Percentiles rank a stretch among this genome's conserved stretches.
Evolutionary conservation across 257 asterid genomes (phyloP).

Genomic region (Lycium ferocissimum): DNA sequence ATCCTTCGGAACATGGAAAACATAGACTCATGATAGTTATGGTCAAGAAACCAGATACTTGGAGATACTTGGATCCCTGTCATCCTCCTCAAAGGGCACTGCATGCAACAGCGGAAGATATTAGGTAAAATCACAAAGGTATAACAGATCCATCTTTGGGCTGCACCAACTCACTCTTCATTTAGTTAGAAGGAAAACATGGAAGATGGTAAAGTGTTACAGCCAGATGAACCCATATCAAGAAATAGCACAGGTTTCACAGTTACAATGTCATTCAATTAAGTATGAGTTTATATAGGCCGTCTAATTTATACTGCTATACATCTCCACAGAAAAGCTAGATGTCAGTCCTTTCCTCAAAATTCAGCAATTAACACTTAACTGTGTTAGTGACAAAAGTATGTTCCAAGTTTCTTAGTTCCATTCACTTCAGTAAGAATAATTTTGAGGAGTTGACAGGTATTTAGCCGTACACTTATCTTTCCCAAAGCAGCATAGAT

Average conservation of each 20-base stretch:
- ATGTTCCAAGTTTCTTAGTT: background rate
- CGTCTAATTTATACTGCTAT: background rate
- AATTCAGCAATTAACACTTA: background rate
- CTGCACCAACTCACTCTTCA: background rate
- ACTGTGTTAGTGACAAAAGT: background rate
- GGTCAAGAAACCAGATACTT: constrained; percentile 98
- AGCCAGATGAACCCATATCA: background rate
- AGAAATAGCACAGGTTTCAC: background rate
- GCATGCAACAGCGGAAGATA: constrained; percentile 39
- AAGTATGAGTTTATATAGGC: background rate
- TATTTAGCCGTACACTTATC: background rate
- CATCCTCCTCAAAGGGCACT: constrained; percentile 99
- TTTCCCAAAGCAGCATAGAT: background rate
- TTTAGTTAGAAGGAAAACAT: background rate
- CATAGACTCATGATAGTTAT: constrained; percentile 93
- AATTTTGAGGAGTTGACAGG: background rate
- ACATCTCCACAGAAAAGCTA: background rate
- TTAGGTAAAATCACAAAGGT: constrained; percentile 11
- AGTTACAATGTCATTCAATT: background rate
- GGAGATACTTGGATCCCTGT: constrained; percentile 89
- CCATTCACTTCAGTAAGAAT: background rate
- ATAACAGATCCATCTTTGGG: constrained; percentile 5
- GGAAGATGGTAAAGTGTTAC: background rate
- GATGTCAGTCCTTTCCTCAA: background rate
- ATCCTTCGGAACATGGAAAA: constrained; percentile 95